Conservation (phyloP, 2,329 filamentous ascomycete genomes). For the Fulvia fulva region DNA sequence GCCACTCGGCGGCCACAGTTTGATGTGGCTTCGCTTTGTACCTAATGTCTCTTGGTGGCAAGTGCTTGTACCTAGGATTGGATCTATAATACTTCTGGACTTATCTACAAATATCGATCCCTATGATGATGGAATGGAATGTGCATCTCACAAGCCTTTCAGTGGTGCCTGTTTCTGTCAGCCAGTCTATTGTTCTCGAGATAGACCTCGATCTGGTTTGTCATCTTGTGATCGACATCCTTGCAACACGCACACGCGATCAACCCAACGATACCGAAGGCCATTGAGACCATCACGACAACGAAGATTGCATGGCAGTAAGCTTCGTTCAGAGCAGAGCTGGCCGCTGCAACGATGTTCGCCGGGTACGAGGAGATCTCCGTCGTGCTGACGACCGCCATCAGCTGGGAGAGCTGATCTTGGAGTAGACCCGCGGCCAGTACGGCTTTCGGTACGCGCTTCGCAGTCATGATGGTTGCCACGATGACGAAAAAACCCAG, state of each 20-base stretch:
- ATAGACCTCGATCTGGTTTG: slow-evolving; percentile 31
- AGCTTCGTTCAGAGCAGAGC: slow-evolving; percentile 5
- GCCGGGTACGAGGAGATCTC: slow-evolving; percentile 6
- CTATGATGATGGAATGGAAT: not conserved
- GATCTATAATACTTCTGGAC: not conserved
- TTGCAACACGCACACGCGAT: slow-evolving; percentile 21
- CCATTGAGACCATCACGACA: slow-evolving; percentile 20
- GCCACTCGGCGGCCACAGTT: not conserved
- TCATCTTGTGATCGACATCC: slow-evolving; percentile 23
- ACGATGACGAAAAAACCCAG: slow-evolving; percentile 49
- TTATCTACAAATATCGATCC: not conserved
- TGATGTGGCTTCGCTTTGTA: not conserved
- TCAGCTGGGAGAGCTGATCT: slow-evolving; percentile 4
- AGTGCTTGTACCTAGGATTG: not conserved
- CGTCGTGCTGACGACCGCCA: slow-evolving; percentile 9
- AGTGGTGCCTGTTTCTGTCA: slow-evolving; percentile 22
- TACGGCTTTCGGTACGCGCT: slow-evolving; percentile 16
- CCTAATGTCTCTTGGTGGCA: not conserved
- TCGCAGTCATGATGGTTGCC: slow-evolving; percentile 37
- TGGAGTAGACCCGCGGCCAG: slow-evolving; percentile 16
- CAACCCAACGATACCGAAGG: slow-evolving; percentile 20
- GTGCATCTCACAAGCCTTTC: not conserved
- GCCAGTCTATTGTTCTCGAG: slow-evolving; percentile 25
- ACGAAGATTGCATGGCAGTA: slow-evolving; percentile 17
- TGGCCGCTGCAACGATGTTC: slow-evolving; percentile 8